Evolutionary conservation across 345 rosid species (phyloP), one percentile per base, ranked within the genome.

Genomic region (Gossypium ekmanianum): DNA sequence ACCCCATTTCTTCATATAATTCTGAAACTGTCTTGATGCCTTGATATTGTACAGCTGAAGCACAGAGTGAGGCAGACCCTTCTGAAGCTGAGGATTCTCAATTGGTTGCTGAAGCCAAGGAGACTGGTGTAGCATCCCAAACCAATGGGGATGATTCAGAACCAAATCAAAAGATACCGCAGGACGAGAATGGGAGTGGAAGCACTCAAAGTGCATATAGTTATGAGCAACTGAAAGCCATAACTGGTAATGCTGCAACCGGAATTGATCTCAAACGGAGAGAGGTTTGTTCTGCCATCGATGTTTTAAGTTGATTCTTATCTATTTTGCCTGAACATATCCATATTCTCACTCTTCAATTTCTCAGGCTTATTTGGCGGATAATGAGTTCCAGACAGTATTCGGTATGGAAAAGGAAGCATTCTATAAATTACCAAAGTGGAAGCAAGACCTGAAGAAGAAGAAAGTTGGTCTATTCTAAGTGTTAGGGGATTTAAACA

Each of bases 401-500:
- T 87, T 96, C 39, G 93, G 97, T 55, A 87, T 87, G 84, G 56
- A 82, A 68, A 96, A 92, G 83, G 97, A 85, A 78, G 89, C 82
- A 75, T 96, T 96, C 77, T 85, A 87, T 79, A 88, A 88, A 75
- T 75, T 89, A 80, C 99, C 99, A 4, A 89, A 86, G 78, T 96
- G 99, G 99, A 96, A 96, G 88, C 97, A 96, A 87, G 98, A 96
- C 81, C 79, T 92, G 77, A 92, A 77, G 74, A 96, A 96, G 90
- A 93, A 82, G 89, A 91, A 93, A 77, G 78, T 82, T 61, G 97
- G 92, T 78, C 80, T 96, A 78, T 90, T 95, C 80, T 95, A 86
- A 68, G 43, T 56, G 39, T 58, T 50, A 45, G 18, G 20, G 52
- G 44, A 56, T 74, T 59, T 14, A 26, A 75, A 59, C 12, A 65